Evolutionary conservation across 345 rosid species (phyloP).

Genomic region (Streptanthus diversifolius): DNA sequence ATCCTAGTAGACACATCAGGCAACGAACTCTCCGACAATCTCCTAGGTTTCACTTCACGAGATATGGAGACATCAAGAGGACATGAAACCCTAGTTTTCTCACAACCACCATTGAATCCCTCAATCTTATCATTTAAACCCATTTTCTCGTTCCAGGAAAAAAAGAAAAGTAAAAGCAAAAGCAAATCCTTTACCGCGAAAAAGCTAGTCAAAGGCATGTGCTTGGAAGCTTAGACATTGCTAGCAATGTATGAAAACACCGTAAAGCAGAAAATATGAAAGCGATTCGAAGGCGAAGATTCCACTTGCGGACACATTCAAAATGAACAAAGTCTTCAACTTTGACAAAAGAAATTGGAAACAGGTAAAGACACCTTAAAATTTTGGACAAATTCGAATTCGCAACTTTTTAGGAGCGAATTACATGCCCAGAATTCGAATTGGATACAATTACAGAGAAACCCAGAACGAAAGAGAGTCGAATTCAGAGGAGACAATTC

Average conservation of each 20-base stretch:
- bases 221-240: constrained; percentile 26
- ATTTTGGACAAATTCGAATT: constrained; percentile 7
- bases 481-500: neutral
- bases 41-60: constrained; percentile 30
- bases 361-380: neutral
- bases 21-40: constrained; percentile 24
- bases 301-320: neutral
- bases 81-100: constrained; percentile 29
- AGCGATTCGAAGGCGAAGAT: constrained; percentile 19
- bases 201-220: constrained; percentile 30
- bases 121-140: constrained; percentile 41
- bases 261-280: constrained; percentile 15
- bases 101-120: constrained; percentile 30
- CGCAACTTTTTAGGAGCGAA: neutral
- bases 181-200: neutral
- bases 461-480: constrained; percentile 1
- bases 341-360: constrained; percentile 5
- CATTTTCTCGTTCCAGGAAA: constrained; percentile 35
- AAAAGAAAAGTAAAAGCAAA: neutral
- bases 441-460: constrained; percentile 5
- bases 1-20: constrained; percentile 32
- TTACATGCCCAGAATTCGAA: constrained; percentile 1
- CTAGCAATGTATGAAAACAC: neutral
- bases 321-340: constrained; percentile 24
- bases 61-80: constrained; percentile 43